Percentiles rank a stretch among this genome's conserved stretches.
Evolutionary conservation across 176 grass and related monocot genomes (phyloP).

Genomic region (Metroxylon sagu): DNA sequence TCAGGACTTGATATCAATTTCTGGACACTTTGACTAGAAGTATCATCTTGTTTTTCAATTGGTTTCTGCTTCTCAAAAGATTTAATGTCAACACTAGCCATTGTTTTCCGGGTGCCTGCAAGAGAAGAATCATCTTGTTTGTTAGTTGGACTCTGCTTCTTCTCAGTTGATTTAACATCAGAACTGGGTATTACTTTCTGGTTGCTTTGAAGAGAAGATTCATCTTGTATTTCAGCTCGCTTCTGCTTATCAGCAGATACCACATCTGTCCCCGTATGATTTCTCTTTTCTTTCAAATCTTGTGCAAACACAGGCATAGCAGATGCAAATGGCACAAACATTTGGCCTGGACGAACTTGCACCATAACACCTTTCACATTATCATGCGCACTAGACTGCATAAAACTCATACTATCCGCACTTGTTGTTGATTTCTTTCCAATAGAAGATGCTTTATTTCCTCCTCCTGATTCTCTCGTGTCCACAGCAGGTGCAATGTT

Average conservation of each 20-base stretch:
- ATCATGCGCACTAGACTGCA: slow-evolving; percentile 25
- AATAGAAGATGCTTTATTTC: slow-evolving; percentile 19
- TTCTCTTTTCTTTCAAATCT: slow-evolving; percentile 24
- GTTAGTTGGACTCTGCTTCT: background rate
- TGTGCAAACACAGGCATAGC: slow-evolving; percentile 38
- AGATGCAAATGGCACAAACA: slow-evolving; percentile 21
- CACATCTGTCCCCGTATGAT: background rate
- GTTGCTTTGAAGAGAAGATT: background rate
- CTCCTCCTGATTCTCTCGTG: slow-evolving; percentile 18
- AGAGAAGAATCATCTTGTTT: slow-evolving; percentile 8
- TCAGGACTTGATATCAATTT: slow-evolving; percentile 34
- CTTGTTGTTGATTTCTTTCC: slow-evolving; percentile 19
- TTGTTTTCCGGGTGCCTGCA: slow-evolving; percentile 44
- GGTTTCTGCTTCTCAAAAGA: slow-evolving; percentile 22
- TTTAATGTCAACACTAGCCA: slow-evolving; percentile 14
- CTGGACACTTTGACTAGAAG: slow-evolving; percentile 29
- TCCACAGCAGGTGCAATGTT: slow-evolving; percentile 16
- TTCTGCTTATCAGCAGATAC: background rate
- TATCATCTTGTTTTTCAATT: slow-evolving; percentile 25
- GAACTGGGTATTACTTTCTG: background rate
- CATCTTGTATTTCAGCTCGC: slow-evolving; percentile 1
- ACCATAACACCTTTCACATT: slow-evolving; percentile 33
- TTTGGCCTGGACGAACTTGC: slow-evolving; percentile 22
- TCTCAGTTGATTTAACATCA: background rate
- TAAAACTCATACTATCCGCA: slow-evolving; percentile 9